These are phyloP conservation scores for Colletotrichum endophyticum DNA, from an alignment of 2,329 filamentous ascomycete genomes.

Conservation along the genomic window DNA sequence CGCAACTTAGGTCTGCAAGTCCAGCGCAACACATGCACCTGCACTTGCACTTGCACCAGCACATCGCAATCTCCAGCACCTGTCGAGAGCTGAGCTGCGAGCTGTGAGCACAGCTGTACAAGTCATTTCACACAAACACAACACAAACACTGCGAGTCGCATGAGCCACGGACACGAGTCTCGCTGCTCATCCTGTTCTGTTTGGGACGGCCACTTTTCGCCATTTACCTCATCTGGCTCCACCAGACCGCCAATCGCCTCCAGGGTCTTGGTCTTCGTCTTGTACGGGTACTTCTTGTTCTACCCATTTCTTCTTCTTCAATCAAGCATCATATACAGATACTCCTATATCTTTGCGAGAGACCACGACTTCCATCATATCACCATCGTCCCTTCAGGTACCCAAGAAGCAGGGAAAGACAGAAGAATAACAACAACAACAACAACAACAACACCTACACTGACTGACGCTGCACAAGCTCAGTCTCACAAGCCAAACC, in stretches of 20 bases:
- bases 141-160: background rate
- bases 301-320: background rate
- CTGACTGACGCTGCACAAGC: background rate
- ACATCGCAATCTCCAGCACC: background rate
- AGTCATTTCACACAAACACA: background rate
- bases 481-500: background rate
- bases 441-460: background rate
- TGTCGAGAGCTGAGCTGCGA: background rate
- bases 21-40: background rate
- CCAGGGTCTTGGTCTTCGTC: background rate
- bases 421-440: background rate
- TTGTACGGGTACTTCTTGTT: background rate
- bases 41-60: background rate
- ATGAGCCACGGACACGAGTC: background rate
- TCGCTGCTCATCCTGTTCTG: background rate
- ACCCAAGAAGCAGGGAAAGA: background rate
- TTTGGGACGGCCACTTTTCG: constrained; percentile 9
- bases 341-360: background rate
- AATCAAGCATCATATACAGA: background rate
- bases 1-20: background rate
- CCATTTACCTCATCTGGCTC: constrained; percentile 20
- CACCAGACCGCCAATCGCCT: constrained; percentile 14
- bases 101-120: background rate
- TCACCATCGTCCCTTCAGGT: background rate
- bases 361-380: background rate